Conservation (phyloP, 352 stramenopile genomes). For the Globisporangium paroecandrum region DNA sequence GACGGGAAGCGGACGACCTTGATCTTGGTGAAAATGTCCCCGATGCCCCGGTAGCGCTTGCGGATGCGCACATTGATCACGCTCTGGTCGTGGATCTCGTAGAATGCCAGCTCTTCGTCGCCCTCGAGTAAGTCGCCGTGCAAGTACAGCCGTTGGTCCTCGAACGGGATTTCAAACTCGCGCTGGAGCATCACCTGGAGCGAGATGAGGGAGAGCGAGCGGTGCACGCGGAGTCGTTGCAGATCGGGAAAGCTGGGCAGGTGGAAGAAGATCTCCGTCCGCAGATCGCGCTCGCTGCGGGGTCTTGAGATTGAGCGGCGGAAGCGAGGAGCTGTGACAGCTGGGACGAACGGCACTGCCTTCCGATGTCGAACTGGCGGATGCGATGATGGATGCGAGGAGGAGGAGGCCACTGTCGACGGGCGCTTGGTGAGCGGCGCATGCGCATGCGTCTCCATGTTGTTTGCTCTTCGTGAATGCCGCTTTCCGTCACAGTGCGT, state of each 20-base stretch:
- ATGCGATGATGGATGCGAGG: not conserved
- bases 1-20: constrained; percentile 45
- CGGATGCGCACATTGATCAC: constrained; percentile 42
- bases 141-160: constrained; percentile 60
- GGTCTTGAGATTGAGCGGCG: constrained; percentile 23
- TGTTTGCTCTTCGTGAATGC: not conserved
- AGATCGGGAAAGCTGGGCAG: constrained; percentile 27
- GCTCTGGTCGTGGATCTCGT: constrained; percentile 53
- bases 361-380: constrained; percentile 2
- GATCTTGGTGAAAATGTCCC: constrained; percentile 62
- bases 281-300: constrained; percentile 23
- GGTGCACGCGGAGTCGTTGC: constrained; percentile 38
- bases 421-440: not conserved
- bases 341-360: not conserved
- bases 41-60: constrained; percentile 55
- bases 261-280: constrained; percentile 55
- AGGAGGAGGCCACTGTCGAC: not conserved
- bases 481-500: not conserved
- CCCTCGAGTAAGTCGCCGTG: constrained; percentile 56
- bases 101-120: constrained; percentile 52
- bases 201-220: constrained; percentile 44
- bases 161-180: constrained; percentile 51
- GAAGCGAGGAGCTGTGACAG: not conserved
- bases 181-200: constrained; percentile 57
- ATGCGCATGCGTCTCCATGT: not conserved